Evolutionary conservation across 2,329 filamentous ascomycete genomes (phyloP).

Genomic region (Neocatenulostroma microsporum): DNA sequence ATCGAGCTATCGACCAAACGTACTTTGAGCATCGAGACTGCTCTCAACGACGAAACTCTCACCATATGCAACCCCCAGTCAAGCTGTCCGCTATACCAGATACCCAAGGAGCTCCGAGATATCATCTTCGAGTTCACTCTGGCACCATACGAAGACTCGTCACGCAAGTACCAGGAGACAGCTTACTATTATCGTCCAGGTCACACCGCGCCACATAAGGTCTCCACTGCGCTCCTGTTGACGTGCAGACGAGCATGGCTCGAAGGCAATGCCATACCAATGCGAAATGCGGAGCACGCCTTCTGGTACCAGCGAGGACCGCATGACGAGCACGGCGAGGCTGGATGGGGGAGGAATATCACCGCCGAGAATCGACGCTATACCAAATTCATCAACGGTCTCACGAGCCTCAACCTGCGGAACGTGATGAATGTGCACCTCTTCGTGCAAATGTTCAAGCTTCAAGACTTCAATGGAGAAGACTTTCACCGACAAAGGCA

Average conservation of each 20-base stretch:
- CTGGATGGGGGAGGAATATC: no score
- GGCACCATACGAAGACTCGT: constrained; percentile 23
- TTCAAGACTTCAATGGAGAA: constrained; percentile 24
- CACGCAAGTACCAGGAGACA: constrained; percentile 17
- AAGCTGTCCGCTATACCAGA: no score
- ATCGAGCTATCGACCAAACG: no score
- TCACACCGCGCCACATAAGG: constrained; percentile 19
- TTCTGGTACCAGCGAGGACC: constrained; percentile 16
- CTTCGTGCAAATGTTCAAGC: constrained; percentile 20
- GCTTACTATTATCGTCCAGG: constrained; percentile 29
- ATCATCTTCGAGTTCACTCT: constrained; percentile 30
- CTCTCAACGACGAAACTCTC: no score
- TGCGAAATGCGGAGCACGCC: constrained; percentile 24
- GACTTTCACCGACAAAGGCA: no score
- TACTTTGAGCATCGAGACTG: no score
- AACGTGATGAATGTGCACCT: constrained; percentile 18
- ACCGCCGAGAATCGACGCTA: no score
- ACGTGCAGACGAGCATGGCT: constrained; percentile 32
- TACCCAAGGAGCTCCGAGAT: constrained; percentile 31
- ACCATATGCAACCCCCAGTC: no score
- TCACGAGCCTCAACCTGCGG: constrained; percentile 12
- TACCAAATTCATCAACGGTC: constrained; percentile 7
- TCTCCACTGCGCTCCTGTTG: constrained; percentile 22
- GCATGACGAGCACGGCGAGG: constrained; percentile 9
- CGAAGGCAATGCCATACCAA: constrained; percentile 26